Evolutionary conservation across 2,329 filamentous ascomycete genomes (phyloP).

Genomic region (Lasiodiplodia sp.): DNA sequence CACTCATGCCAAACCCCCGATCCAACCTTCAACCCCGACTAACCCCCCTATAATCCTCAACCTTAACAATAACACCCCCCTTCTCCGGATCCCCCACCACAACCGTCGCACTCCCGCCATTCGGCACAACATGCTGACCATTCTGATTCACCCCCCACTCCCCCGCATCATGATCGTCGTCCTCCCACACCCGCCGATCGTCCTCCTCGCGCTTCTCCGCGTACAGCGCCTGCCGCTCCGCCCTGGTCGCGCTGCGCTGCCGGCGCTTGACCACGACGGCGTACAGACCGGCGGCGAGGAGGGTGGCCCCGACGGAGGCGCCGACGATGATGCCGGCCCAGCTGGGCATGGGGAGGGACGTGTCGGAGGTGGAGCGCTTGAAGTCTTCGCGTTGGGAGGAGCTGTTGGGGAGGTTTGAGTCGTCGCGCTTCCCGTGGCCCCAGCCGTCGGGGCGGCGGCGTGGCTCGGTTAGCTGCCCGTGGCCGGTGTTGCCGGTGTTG

Average conservation of each 20-base stretch:
- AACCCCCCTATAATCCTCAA: constrained; percentile 14
- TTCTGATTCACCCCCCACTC: not conserved
- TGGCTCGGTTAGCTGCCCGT: too few relatives aligned
- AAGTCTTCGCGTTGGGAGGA: not conserved
- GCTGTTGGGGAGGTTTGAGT: too few relatives aligned
- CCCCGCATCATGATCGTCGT: not conserved
- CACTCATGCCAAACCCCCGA: too few relatives aligned
- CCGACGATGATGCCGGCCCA: constrained; percentile 20
- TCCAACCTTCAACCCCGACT: not conserved
- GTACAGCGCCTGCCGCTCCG: not conserved
- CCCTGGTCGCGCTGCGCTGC: not conserved
- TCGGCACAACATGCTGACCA: not conserved
- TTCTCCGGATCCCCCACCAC: constrained; percentile 1
- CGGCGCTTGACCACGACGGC: not conserved
- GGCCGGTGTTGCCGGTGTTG: too few relatives aligned
- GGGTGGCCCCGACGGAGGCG: not conserved
- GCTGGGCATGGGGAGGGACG: not conserved
- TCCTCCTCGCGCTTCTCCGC: constrained; percentile 7
- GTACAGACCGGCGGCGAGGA: not conserved
- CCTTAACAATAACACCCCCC: not conserved
- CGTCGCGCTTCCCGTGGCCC: not conserved
- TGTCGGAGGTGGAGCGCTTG: not conserved
- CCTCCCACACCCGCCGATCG: constrained; percentile 11
- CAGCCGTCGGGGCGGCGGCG: not conserved
- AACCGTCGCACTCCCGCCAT: not conserved